A percentile compares a stretch with the other conserved stretches of the same genome.
These are phyloP conservation scores for Austroboletus eburneus DNA, from an alignment of 768 basidiomycete species.

Conservation along the genomic window DNA sequence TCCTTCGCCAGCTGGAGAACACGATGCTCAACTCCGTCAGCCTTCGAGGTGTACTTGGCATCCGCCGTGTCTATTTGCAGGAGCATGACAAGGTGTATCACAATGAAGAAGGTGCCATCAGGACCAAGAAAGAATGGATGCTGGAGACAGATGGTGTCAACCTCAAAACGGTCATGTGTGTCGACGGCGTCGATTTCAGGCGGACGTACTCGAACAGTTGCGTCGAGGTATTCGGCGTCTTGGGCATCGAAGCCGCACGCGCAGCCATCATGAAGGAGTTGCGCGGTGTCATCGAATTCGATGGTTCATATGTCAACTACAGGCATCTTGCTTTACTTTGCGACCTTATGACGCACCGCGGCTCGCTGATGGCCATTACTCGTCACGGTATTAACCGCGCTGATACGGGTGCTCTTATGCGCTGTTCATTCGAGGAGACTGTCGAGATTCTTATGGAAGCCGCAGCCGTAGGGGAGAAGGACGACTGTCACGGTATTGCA, in stretches of 20 bases:
- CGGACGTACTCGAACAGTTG: constrained; percentile 97
- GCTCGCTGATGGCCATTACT: constrained; percentile 94
- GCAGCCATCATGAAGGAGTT: constrained; percentile 93
- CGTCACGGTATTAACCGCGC: constrained; percentile 99
- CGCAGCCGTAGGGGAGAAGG: constrained; percentile 95
- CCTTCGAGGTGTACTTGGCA: constrained; percentile 87
- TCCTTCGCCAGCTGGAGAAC: constrained; percentile 93
- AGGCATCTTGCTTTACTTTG: constrained; percentile 94
- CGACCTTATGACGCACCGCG: constrained; percentile 97
- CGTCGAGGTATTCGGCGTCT: constrained; percentile 88
- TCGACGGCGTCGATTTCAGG: constrained; percentile 90
- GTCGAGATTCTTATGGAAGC: constrained; percentile 99
- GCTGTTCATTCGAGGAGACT: constrained; percentile 99
- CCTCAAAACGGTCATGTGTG: constrained; percentile 89
- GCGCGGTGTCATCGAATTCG: constrained; percentile 95
- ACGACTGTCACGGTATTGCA: constrained; percentile 97
- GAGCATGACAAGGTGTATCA: constrained; percentile 77
- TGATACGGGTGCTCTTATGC: constrained; percentile 97
- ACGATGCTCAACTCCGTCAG: constrained; percentile 95
- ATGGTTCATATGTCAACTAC: constrained; percentile 99
- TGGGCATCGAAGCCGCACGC: constrained; percentile 96
- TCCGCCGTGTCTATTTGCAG: constrained; percentile 91
- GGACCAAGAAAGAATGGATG: constrained; percentile 79
- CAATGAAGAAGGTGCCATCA: constrained; percentile 60
- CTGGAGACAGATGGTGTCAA: constrained; percentile 97